Evolutionary conservation across 306 rosid species (phyloP).

Genomic region (Quercus agrifolia): DNA sequence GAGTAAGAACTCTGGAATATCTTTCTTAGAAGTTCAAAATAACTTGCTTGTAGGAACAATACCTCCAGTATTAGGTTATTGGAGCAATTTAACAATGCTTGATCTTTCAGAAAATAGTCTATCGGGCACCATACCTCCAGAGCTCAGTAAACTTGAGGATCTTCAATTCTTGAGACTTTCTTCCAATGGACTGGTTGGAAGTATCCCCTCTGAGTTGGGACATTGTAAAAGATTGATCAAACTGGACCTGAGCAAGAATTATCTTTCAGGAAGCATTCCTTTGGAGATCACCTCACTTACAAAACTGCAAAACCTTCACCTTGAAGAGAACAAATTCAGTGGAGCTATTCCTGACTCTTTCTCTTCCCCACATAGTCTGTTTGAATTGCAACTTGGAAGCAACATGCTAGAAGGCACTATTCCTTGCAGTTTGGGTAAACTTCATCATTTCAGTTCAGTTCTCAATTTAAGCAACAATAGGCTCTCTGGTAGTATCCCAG

Average conservation of each 20-base stretch:
- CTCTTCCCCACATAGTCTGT: slow-evolving; percentile 11
- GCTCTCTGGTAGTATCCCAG: slow-evolving; percentile 18
- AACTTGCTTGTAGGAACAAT: slow-evolving; percentile 20
- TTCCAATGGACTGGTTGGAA: slow-evolving; percentile 5
- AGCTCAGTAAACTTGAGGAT: slow-evolving; percentile 11
- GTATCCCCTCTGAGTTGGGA: slow-evolving; percentile 11
- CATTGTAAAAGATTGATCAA: not conserved
- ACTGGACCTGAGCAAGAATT: slow-evolving; percentile 16
- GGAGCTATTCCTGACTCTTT: slow-evolving; percentile 10
- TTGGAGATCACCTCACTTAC: slow-evolving; percentile 5
- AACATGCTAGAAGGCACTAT: slow-evolving; percentile 14
- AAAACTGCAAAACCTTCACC: slow-evolving; percentile 17
- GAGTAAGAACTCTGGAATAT: slow-evolving; percentile 5
- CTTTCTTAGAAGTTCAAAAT: slow-evolving; percentile 16
- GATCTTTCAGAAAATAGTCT: slow-evolving; percentile 6
- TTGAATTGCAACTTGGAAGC: slow-evolving; percentile 15
- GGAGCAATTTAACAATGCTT: slow-evolving; percentile 23
- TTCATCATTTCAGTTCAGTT: slow-evolving; percentile 10
- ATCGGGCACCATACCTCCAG: slow-evolving; percentile 4
- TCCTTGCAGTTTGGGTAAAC: slow-evolving; percentile 12
- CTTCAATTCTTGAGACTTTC: slow-evolving; percentile 2
- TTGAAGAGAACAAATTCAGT: slow-evolving; percentile 16
- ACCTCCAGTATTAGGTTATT: slow-evolving; percentile 10
- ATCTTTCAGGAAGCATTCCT: slow-evolving; percentile 16
- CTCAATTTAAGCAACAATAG: slow-evolving; percentile 20